Percentiles rank a stretch among this genome's conserved stretches.
phyloP scores from a whole-genome alignment of 805 yeast genomes.

The Pichia manshurica region DNA sequence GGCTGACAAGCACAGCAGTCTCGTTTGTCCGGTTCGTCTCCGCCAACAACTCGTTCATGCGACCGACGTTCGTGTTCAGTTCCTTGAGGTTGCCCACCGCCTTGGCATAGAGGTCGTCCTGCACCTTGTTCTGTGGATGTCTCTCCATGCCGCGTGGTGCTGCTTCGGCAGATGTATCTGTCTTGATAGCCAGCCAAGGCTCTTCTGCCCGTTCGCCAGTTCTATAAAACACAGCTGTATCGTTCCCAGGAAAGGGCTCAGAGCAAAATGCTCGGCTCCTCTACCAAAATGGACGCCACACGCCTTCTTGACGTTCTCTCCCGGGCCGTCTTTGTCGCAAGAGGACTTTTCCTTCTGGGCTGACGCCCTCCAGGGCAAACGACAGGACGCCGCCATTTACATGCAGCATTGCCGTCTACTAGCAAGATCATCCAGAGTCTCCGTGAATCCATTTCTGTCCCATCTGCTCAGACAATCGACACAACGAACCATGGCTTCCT shows the following conservation, averaged over 20 bases:
- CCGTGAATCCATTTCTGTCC: background rate
- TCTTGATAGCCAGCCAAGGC: background rate
- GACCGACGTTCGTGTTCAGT: slow-evolving; percentile 63
- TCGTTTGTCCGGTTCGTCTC: slow-evolving; percentile 61
- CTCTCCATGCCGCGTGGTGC: slow-evolving; percentile 21
- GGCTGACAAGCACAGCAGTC: slow-evolving; percentile 64
- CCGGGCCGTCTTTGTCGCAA: too few relatives aligned
- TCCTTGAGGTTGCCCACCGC: slow-evolving; percentile 74
- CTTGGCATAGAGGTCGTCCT: slow-evolving; percentile 66
- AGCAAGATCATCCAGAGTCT: background rate
- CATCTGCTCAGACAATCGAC: background rate
- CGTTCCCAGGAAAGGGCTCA: too few relatives aligned
- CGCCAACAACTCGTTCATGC: slow-evolving; percentile 55
- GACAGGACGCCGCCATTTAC: too few relatives aligned
- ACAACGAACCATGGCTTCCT: slow-evolving; percentile 4
- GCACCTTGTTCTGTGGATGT: slow-evolving; percentile 81
- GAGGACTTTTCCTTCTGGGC: too few relatives aligned
- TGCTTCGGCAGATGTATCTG: background rate
- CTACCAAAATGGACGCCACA: too few relatives aligned
- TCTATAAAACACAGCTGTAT: too few relatives aligned
- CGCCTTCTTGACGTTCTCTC: too few relatives aligned
- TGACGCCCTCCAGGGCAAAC: too few relatives aligned
- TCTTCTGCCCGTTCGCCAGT: too few relatives aligned
- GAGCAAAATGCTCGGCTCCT: too few relatives aligned
- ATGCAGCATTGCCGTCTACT: background rate